Evolutionary conservation across 139 green algal genomes (phyloP).

Genomic region (Picochlorum sp.): DNA sequence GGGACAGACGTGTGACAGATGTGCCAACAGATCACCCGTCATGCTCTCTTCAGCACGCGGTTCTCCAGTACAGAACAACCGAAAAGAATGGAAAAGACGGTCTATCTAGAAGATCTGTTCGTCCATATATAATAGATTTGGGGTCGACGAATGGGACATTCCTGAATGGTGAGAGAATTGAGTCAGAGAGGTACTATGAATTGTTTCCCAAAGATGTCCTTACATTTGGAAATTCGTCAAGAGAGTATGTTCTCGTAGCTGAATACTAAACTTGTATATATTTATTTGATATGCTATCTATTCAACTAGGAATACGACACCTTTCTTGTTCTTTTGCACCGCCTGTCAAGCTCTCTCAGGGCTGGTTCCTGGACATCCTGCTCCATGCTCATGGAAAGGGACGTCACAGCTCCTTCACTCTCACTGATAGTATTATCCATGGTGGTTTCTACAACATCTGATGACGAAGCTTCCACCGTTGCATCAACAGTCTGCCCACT

Average conservation of each 20-base stretch:
- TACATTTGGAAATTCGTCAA: constrained; percentile 73
- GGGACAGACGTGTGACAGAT: constrained; percentile 77
- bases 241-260: constrained; percentile 91
- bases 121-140: constrained; percentile 93
- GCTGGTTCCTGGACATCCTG: not conserved
- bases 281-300: not conserved
- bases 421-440: not conserved
- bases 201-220: constrained; percentile 80
- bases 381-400: too few relatives aligned
- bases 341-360: constrained; percentile 21
- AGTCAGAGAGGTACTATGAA: constrained; percentile 78
- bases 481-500: constrained; percentile 17
- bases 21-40: constrained; percentile 90
- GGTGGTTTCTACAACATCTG: not conserved
- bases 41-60: constrained; percentile 94
- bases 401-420: not conserved
- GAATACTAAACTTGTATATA: constrained; percentile 27
- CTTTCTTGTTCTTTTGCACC: constrained; percentile 34
- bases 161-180: constrained; percentile 80
- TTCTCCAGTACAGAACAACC: constrained; percentile 71
- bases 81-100: constrained; percentile 42
- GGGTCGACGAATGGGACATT: constrained; percentile 88
- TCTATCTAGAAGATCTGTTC: constrained; percentile 40
- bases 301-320: not conserved
- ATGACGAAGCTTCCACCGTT: not conserved